Evolutionary conservation across 768 basidiomycete species (phyloP), one percentile per base, ranked within the genome.

Genomic region (Tylopilus rubrobrunneus): DNA sequence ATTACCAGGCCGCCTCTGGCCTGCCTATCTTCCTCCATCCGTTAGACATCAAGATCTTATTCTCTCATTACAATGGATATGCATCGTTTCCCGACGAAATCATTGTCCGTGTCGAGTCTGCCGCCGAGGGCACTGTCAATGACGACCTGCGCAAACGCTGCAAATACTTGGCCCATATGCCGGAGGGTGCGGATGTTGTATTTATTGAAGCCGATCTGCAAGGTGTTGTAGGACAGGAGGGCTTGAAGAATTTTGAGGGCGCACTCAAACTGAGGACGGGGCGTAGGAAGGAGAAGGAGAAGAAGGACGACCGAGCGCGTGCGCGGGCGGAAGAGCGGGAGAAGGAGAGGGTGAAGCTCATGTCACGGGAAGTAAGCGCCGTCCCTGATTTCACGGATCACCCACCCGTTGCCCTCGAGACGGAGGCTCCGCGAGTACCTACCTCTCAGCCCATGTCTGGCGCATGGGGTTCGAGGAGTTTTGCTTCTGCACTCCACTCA

Each of bases 111-210:
- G 86, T 97, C 28, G 90, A 92, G 61, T 84, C 84, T 14, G 76
- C 80, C 23, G 77, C 82, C 3, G 86, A 90, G 67, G 82, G 89
- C 42, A 82, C 87, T 1, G 87, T 99, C 59, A 91, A 96, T 68
- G 94, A 95, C 56, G 94, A 97, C 56, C 76, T 99, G 27, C 85
- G 95, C 45, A 90, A 92, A 71, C 86, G 95, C 31, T 98, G 92
- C 77, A 96, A 95, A 67, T 98, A 98, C 69, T 86, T 99, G 56
- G 84, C 84, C 4, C 95, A 98, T 70, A 78, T 98, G 61, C 91
- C 95, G 1, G 86, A 92, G 53, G 86, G 91, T 42, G 86, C 92
- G 36, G 95, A 98, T 63, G 92, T 98, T 43, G 87, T 93, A 23
- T 98, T 98, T 70, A 76, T 98, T 50, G 95, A 99, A 71, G 84